Conservation (phyloP, 2,329 filamentous ascomycete species). For the Lanzia echinophila region DNA sequence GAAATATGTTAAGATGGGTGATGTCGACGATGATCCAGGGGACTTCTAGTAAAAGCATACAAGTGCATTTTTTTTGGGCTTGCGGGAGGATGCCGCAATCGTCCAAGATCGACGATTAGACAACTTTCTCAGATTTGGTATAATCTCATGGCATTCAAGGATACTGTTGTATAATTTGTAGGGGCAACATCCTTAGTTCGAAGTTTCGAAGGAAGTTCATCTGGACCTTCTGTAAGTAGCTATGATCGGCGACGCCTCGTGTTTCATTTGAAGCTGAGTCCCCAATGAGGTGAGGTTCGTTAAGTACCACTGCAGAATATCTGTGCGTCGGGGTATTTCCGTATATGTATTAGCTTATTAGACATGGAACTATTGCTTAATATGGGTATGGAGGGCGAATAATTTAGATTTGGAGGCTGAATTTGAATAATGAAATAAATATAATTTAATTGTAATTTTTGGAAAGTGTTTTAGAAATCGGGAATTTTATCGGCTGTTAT, state of each 20-base stretch:
- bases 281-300: conserved; percentile 6
- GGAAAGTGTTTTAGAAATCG: no score
- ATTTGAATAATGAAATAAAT: neutral
- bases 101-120: conserved; percentile 7
- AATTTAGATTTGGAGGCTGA: conserved; percentile 2
- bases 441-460: neutral
- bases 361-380: neutral
- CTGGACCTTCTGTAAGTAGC: conserved; percentile 7
- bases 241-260: conserved; percentile 4
- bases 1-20: neutral
- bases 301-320: neutral
- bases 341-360: neutral
- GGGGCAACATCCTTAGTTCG: neutral
- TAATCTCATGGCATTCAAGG: conserved; percentile 8
- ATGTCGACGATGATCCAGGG: neutral
- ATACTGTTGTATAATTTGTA: neutral
- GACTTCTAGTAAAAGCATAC: neutral
- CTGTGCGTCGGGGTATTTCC: neutral
- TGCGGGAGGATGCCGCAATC: conserved; percentile 3
- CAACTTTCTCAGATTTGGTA: conserved; percentile 4
- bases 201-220: conserved; percentile 2
- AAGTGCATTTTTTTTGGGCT: neutral
- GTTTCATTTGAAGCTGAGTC: conserved; percentile 6
- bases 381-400: neutral
- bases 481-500: conserved; percentile 4